Evolutionary conservation across 2,329 filamentous ascomycete species (phyloP).

Genomic region (Fusarium marasasianum): DNA sequence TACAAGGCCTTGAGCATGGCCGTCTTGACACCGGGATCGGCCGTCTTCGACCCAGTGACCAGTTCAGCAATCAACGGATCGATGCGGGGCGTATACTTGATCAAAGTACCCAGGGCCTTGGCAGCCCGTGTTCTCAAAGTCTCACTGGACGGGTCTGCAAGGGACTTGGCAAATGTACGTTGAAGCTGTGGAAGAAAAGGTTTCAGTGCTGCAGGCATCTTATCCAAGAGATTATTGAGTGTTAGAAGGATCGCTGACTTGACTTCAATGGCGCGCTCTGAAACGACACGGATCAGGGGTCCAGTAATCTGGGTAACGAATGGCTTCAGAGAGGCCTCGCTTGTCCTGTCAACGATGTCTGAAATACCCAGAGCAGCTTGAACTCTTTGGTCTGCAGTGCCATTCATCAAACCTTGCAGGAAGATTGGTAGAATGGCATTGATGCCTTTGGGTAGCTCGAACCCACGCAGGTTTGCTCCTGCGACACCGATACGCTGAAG

Average conservation of each 20-base stretch:
- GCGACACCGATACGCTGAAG: conserved; percentile 89
- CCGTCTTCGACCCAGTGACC: conserved; percentile 92
- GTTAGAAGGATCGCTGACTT: conserved; percentile 94
- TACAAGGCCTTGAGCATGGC: conserved; percentile 98
- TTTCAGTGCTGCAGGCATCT: conserved; percentile 94
- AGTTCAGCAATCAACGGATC: conserved; percentile 93
- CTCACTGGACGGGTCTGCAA: conserved; percentile 93
- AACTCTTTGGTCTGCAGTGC: conserved; percentile 88
- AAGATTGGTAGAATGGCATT: conserved; percentile 96
- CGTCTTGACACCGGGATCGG: conserved; percentile 84
- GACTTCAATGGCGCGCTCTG: conserved; percentile 94
- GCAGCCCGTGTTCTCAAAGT: conserved; percentile 87
- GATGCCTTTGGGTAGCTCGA: conserved; percentile 94
- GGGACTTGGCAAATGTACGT: conserved; percentile 93
- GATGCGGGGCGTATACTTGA: conserved; percentile 93
- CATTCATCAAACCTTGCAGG: conserved; percentile 97
- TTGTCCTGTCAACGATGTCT: conserved; percentile 93
- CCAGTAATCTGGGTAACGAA: conserved; percentile 98
- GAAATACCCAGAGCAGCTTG: conserved; percentile 93
- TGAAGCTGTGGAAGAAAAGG: conserved; percentile 97
- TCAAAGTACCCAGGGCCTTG: conserved; percentile 92
- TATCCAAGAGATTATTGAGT: conserved; percentile 93
- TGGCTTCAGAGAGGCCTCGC: conserved; percentile 85
- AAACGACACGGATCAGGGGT: conserved; percentile 96
- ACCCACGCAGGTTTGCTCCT: conserved; percentile 85